phyloP scores from a whole-genome alignment of 2,329 filamentous ascomycete species.

The Epichloe baconii region DNA sequence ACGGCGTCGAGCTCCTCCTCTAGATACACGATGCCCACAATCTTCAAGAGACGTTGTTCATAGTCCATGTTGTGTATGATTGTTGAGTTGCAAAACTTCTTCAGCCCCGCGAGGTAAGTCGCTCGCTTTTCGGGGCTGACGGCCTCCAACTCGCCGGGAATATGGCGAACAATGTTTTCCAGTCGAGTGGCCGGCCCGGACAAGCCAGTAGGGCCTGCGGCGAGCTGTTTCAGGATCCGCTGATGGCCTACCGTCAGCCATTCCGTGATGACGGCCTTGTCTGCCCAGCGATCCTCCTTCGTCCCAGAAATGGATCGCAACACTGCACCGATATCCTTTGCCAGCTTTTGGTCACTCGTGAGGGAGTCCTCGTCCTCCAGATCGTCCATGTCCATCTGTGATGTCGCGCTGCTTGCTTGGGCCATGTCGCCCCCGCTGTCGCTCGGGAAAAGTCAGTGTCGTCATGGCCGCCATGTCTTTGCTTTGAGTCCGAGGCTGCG shows the following conservation, averaged over 20 bases:
- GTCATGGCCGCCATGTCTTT: too few relatives aligned
- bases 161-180: background rate
- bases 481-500: background rate
- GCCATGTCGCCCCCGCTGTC: background rate
- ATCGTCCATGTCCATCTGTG: background rate
- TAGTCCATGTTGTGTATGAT: constrained; percentile 8
- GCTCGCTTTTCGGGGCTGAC: constrained; percentile 7
- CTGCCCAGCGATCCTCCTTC: background rate
- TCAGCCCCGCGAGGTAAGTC: constrained; percentile 13
- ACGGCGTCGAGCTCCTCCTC: constrained; percentile 17
- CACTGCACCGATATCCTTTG: background rate
- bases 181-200: background rate
- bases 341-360: background rate
- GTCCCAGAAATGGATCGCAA: background rate
- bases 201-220: too few relatives aligned
- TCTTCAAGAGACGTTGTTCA: constrained; percentile 10
- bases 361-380: background rate
- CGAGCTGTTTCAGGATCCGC: background rate
- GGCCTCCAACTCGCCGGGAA: background rate
- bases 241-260: constrained; percentile 9
- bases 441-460: background rate
- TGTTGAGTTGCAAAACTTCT: constrained; percentile 7
- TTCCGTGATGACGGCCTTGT: background rate
- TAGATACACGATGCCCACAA: constrained; percentile 15
- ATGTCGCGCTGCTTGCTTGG: background rate